These are phyloP conservation scores for Coprinopsis cinerea DNA, from an alignment of 768 basidiomycete genomes.

Conservation along the genomic window DNA sequence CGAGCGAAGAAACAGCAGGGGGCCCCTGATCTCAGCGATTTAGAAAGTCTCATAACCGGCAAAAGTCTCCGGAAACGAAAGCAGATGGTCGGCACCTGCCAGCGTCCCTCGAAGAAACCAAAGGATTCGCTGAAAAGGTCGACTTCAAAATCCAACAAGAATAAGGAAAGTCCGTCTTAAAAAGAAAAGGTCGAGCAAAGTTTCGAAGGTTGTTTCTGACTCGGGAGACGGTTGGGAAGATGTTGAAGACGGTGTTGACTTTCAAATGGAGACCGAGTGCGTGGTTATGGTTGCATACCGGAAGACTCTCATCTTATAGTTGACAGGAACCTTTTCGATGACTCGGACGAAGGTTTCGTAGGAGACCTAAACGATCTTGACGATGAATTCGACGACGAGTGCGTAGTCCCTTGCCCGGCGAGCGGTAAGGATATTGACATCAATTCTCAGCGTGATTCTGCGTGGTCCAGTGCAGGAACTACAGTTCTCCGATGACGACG, in stretches of 20 bases:
- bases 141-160: constrained; percentile 23
- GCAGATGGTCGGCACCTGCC: constrained; percentile 27
- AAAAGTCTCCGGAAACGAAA: constrained; percentile 75
- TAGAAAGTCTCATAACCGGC: constrained; percentile 30
- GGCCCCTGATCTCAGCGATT: constrained; percentile 55
- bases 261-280: constrained; percentile 39
- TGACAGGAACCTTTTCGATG: constrained; percentile 40
- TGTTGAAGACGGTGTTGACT: constrained; percentile 42
- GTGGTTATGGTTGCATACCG: too few relatives aligned
- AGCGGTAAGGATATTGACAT: constrained; percentile 5
- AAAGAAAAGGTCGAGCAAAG: constrained; percentile 12
- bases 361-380: constrained; percentile 48
- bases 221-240: constrained; percentile 57
- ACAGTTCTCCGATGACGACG: constrained; percentile 60
- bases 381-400: constrained; percentile 42
- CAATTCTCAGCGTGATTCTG: constrained; percentile 31
- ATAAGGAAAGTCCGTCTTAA: constrained; percentile 1
- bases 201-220: constrained; percentile 22
- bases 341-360: constrained; percentile 34
- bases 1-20: constrained; percentile 82
- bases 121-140: constrained; percentile 37
- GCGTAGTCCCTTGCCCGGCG: constrained; percentile 13
- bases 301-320: too few relatives aligned
- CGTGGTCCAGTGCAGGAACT: constrained; percentile 51
- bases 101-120: constrained; percentile 41